Conservation (phyloP, 202 grass and related monocot species). For the Zizania palustris region DNA sequence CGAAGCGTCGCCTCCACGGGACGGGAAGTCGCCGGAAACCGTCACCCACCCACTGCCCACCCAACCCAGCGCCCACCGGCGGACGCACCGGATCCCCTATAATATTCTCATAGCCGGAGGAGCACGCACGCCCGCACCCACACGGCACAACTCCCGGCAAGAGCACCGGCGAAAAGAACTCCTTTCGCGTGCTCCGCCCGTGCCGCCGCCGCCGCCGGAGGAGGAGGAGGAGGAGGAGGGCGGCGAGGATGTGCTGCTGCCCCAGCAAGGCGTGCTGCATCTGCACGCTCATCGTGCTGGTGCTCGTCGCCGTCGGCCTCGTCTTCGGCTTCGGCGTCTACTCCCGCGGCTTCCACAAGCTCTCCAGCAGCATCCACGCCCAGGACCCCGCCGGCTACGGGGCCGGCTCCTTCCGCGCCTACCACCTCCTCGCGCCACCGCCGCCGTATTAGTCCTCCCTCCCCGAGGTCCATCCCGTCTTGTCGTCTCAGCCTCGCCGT, state of each 20-base stretch:
- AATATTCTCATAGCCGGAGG: no score
- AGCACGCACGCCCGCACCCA: no score
- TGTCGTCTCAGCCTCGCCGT: no score
- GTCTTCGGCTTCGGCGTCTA: conserved; percentile 96
- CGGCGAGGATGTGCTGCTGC: conserved; percentile 74
- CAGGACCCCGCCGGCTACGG: neutral
- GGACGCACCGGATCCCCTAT: no score
- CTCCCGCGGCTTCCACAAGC: conserved; percentile 84
- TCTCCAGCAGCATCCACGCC: conserved; percentile 63
- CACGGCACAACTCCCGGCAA: no score
- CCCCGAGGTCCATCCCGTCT: no score
- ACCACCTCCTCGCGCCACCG: conserved; percentile 38
- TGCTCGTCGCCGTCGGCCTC: conserved; percentile 63
- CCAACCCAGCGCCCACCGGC: no score
- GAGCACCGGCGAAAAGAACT: neutral
- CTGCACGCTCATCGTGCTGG: conserved; percentile 70
- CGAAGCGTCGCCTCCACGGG: no score
- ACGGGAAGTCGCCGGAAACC: no score
- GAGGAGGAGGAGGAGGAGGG: neutral
- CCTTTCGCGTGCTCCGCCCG: neutral
- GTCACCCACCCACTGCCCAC: no score
- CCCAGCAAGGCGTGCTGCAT: conserved; percentile 87
- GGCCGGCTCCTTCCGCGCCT: conserved; percentile 34
- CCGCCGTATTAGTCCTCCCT: no score
- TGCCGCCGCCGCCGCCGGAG: neutral